Evolutionary conservation across 2,329 filamentous ascomycete genomes (phyloP).

Genomic region (Beauveria medogensis): DNA sequence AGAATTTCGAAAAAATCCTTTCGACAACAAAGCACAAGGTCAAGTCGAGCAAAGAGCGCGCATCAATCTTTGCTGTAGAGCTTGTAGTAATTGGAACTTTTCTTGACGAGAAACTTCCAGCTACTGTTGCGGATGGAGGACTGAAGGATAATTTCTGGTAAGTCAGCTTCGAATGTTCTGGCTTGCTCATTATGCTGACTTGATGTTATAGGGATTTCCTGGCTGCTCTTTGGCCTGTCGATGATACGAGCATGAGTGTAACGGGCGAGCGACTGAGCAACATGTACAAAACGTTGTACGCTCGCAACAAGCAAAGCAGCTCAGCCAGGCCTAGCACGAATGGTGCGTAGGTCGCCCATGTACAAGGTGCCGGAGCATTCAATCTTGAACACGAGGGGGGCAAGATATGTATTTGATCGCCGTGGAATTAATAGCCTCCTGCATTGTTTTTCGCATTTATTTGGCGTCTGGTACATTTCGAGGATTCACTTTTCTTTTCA

Average conservation of each 20-base stretch:
- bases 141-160: conserved; percentile 45
- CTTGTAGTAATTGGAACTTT: conserved; percentile 56
- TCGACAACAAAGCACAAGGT: conserved; percentile 55
- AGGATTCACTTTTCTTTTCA: conserved; percentile 19
- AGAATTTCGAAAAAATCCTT: conserved; percentile 51
- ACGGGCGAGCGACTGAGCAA: conserved; percentile 36
- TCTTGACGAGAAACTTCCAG: conserved; percentile 40
- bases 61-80: conserved; percentile 53
- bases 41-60: conserved; percentile 53
- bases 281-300: conserved; percentile 35
- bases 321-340: conserved; percentile 24
- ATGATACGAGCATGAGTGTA: conserved; percentile 35
- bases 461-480: conserved; percentile 17
- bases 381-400: neutral
- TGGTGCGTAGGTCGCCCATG: conserved; percentile 20
- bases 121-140: conserved; percentile 31
- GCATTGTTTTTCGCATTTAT: conserved; percentile 13
- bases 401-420: conserved; percentile 11
- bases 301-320: conserved; percentile 24
- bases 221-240: conserved; percentile 38
- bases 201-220: conserved; percentile 32
- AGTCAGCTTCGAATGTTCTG: conserved; percentile 17
- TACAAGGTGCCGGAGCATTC: neutral
- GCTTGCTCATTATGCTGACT: conserved; percentile 2
- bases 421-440: conserved; percentile 12